These are phyloP conservation scores for Trichothecium sympodiale DNA, from an alignment of 2,329 filamentous ascomycete species.

Conservation along the genomic window DNA sequence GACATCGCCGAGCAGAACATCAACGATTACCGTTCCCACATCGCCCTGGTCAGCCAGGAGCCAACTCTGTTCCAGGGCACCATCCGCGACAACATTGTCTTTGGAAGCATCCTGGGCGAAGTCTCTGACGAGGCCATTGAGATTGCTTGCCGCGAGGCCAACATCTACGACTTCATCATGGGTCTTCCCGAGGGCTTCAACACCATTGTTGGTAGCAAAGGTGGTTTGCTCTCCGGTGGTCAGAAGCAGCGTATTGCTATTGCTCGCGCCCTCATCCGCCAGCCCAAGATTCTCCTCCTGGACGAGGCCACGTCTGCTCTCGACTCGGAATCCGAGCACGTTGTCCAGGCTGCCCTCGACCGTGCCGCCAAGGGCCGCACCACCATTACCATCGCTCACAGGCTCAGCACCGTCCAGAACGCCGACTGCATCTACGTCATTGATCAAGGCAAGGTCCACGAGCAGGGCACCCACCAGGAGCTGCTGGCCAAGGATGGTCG, in stretches of 20 bases:
- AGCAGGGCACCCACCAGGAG: slow-evolving; percentile 70
- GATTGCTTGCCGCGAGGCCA: slow-evolving; percentile 61
- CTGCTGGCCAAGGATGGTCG: slow-evolving; percentile 59
- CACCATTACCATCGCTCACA: slow-evolving; percentile 89
- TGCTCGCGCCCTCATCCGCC: slow-evolving; percentile 78
- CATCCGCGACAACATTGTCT: slow-evolving; percentile 79
- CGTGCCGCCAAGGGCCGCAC: slow-evolving; percentile 71
- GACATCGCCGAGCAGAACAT: slow-evolving; percentile 75
- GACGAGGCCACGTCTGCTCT: slow-evolving; percentile 92
- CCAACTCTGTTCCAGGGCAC: slow-evolving; percentile 90
- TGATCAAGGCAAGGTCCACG: slow-evolving; percentile 76
- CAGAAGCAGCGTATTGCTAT: slow-evolving; percentile 95
- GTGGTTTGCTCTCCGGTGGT: slow-evolving; percentile 73
- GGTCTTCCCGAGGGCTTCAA: slow-evolving; percentile 77
- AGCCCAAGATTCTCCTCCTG: slow-evolving; percentile 80
- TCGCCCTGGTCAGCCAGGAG: slow-evolving; percentile 88
- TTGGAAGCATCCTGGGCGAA: slow-evolving; percentile 49
- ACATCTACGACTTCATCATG: slow-evolving; percentile 85
- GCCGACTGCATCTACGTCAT: slow-evolving; percentile 97
- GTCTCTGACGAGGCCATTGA: slow-evolving; percentile 63
- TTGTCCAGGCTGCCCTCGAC: slow-evolving; percentile 67
- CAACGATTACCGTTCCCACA: slow-evolving; percentile 71
- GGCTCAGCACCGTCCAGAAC: slow-evolving; percentile 86
- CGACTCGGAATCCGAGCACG: slow-evolving; percentile 70
- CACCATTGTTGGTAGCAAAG: slow-evolving; percentile 80